A percentile compares a stretch with the other conserved stretches of the same genome.
Conservation (phyloP, 2,329 filamentous ascomycete species). For the Tolypocladium guangdongense region DNA sequence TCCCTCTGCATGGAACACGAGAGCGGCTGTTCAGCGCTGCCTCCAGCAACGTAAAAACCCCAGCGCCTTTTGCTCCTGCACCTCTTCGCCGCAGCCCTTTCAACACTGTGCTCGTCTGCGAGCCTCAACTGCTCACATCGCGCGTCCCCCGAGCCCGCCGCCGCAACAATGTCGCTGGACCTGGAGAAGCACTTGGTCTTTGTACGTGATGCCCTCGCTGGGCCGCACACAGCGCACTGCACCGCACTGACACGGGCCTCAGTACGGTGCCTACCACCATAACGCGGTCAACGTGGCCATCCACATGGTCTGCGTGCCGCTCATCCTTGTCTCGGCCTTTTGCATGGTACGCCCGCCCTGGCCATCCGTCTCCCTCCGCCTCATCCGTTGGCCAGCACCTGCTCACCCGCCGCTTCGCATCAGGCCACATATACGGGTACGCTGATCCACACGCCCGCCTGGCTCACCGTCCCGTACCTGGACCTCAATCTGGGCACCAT, state of each 20-base stretch:
- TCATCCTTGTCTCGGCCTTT: slow-evolving; percentile 62
- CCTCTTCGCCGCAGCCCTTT: background rate
- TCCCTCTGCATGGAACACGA: background rate
- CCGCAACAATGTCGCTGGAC: slow-evolving; percentile 52
- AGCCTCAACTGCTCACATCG: background rate
- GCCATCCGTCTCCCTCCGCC: slow-evolving; percentile 1
- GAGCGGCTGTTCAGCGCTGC: background rate
- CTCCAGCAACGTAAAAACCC: background rate
- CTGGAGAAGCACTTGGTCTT: slow-evolving; percentile 75
- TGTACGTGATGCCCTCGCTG: slow-evolving; percentile 29
- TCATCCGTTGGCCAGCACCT: background rate
- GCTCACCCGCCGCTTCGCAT: slow-evolving; percentile 2
- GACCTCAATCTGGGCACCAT: slow-evolving; percentile 57
- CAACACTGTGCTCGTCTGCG: background rate
- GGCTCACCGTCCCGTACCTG: slow-evolving; percentile 56
- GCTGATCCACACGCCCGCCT: slow-evolving; percentile 53
- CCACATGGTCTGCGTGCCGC: slow-evolving; percentile 69
- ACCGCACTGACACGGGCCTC: slow-evolving; percentile 1
- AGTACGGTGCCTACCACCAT: slow-evolving; percentile 82
- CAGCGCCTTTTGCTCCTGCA: background rate
- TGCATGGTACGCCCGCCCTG: slow-evolving; percentile 47
- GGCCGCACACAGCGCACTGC: background rate
- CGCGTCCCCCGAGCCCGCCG: background rate
- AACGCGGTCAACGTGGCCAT: slow-evolving; percentile 68
- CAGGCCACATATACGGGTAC: slow-evolving; percentile 53